Base-by-base conservation (phyloP, 2,329 filamentous ascomycete genomes). In the Hypoxylon sp. region DNA sequence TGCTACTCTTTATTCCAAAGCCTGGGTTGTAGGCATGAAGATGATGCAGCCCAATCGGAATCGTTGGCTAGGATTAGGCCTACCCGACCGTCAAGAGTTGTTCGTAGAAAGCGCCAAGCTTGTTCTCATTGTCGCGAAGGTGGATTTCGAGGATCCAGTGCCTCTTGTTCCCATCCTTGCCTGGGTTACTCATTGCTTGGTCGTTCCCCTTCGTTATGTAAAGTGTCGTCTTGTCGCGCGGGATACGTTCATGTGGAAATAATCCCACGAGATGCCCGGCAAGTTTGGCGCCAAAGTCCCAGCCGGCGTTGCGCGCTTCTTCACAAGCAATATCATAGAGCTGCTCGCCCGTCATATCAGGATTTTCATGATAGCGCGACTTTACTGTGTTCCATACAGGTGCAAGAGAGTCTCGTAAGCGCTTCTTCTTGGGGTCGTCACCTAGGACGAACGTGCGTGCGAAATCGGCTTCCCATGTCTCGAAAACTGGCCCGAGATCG, bases 101-200 rank as follows among this genome's bases (percentile, higher is more conserved):
- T 70, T 85, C 83, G 47, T 76, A 79, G 69, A 85, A 85, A 0
- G 78, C 82, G 1, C 77, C 79, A 68, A 79, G 78, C 43, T 77
- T 68, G 19, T 73, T 72, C n/a, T 71, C 76, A 0, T 71, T 73
- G 61, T 84, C 79, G 30, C 77, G 77, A 30, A 85, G 77, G 72
- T 85, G 81, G 52, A 84, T 81, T 69, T 85, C 82, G 65, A 85
- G 67, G 60, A 85, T 85, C 83, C 83, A 85, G 74, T 84, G 82
- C 34, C 81, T 68, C 69, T 76, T 78, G 32, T 77, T 69, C 0
- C 82, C 82, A 59, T 83, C 77, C 48, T 78, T 77, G 2, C 78
- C 82, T 3, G 73, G 47, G 2, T 68, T 67, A 21, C 69, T 74
- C 80, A 85, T 84, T 2, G 71, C 70, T n/a, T 80, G 75, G 9